Evolutionary conservation across 768 basidiomycete genomes (phyloP), one percentile per base, ranked within the genome.

Genomic region (Clitopilus hobsonii): DNA sequence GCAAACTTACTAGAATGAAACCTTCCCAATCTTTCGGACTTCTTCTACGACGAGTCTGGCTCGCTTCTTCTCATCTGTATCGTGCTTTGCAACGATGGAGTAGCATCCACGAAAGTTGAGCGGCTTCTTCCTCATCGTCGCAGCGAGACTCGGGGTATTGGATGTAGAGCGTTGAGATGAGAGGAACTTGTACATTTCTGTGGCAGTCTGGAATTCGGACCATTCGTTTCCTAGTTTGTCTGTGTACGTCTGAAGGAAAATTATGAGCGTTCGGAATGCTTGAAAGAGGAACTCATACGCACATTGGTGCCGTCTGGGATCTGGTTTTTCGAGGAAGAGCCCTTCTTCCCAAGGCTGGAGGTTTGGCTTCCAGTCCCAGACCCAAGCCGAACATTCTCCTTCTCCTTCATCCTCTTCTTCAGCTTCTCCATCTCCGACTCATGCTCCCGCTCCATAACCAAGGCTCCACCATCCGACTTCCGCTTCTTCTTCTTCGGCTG

Each of bases 181-280:
- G 27, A 67, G 54, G 2, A 61, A 61, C 2, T 60, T 58, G 58
- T 70, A 72, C 29, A 72, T 63, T 2, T 60, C 61, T 3, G 56
- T 57, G 10, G 71, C 69, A 4, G 58, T 64, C 54, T 69, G 70
- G 25, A 68, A 73, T 55, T 71, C 68, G 11, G 47, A 11, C 10
- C 23, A 20, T 48, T 32, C 16, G 30, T 32, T 7, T 7, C 30
- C 30, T 7, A 7, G 30, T 32, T 32, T 32, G 30, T 16, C 7
- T 7, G 16, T 16, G 16, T 32, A 32, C 16, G 30, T 7, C 30
- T 32, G 30, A 7, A 32, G 30, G 16, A 16, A 32, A 32, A n/a
- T n/a, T n/a, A n/a, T n/a, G n/a, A n/a, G n/a, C n/a, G n/a, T n/a
- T n/a, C n/a, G n/a, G n/a, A n/a, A n/a, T n/a, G n/a, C n/a, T n/a